Base-by-base conservation (phyloP, 2,329 filamentous ascomycete genomes). In the Teratosphaeria nubilosa region DNA sequence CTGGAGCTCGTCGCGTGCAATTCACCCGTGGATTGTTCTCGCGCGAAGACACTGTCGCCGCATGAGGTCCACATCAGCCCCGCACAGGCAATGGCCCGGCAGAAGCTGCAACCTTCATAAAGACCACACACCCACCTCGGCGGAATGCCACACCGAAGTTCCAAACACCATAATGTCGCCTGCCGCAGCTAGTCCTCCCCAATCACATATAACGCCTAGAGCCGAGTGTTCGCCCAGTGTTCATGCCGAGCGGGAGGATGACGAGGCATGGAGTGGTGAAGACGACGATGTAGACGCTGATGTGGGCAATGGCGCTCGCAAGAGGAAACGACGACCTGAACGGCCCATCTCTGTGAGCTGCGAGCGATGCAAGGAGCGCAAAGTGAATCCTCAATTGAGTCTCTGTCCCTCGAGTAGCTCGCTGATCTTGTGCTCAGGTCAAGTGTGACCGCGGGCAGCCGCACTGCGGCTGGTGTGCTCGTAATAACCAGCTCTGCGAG, bases 361-460 rank as follows among this genome's bases (percentile, higher is more conserved):
- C 69, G 88, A 91, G 74, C 79, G 88, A 55, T 90, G 88, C 77
- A 91, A 91, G 74, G 85, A 88, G 72, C 79, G 88, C 76, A 92
- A 91, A 79, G 87, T 90, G 56, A 74, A 60, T 63, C 27, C 51
- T 2, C 31, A 37, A 9, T n/a, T 22, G 53, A 27, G 52, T 22
- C 27, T 3, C 30, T 31, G 20, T 14, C 10, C 31, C 5, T 32
- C 53, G 13, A 22, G 16, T 48, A 45, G 16, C 25, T 27, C 22
- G 22, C 52, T 51, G 14, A 34, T 41, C 30, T 50, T 11, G 54
- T 34, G 5, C 50, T 16, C 56, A 72, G 67, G 68, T 70, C 20
- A 87, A 87, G 79, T 88, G 86, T 72, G 87, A 91, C 73, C 82
- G 88, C 37, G 85, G 84, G 5, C 86, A 90, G 66, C 88, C 88